These are phyloP conservation scores for Sordariomycetes sp. DNA, from an alignment of 2,329 filamentous ascomycete genomes.

Conservation along the genomic window DNA sequence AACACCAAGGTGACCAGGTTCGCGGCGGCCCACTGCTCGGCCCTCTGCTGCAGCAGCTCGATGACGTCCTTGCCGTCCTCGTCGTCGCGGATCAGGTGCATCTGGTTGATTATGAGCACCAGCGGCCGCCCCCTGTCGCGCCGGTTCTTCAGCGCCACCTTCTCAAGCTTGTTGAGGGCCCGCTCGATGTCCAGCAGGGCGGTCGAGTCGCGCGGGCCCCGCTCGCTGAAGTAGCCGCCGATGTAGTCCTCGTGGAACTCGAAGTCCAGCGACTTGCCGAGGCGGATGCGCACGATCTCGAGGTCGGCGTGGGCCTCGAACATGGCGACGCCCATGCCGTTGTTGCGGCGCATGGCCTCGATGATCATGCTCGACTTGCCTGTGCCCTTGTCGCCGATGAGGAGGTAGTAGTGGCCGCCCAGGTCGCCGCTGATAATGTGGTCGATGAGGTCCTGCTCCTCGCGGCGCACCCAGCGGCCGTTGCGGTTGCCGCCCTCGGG, in stretches of 20 bases:
- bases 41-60: conserved; percentile 88
- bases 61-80: conserved; percentile 88
- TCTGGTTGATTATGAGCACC: conserved; percentile 89
- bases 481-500: conserved; percentile 27
- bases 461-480: conserved; percentile 71
- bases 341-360: conserved; percentile 86
- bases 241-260: conserved; percentile 98
- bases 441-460: conserved; percentile 75
- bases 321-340: conserved; percentile 86
- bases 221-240: conserved; percentile 88
- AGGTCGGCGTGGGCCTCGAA: conserved; percentile 92
- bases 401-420: conserved; percentile 76
- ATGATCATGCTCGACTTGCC: conserved; percentile 95
- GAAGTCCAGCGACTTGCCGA: conserved; percentile 90
- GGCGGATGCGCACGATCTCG: conserved; percentile 85
- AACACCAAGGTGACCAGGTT: conserved; percentile 88
- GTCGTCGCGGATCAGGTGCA: conserved; percentile 83
- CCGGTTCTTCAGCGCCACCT: conserved; percentile 71
- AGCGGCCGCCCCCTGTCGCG: conserved; percentile 55
- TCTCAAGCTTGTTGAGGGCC: conserved; percentile 95
- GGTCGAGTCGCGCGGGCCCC: conserved; percentile 82
- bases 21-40: conserved; percentile 91
- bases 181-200: conserved; percentile 91
- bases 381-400: conserved; percentile 91
- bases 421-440: conserved; percentile 66